Evolutionary conservation across 441 rosid genomes (phyloP), one percentile per base, ranked within the genome.

Genomic region (Gossypium gossypioides): DNA sequence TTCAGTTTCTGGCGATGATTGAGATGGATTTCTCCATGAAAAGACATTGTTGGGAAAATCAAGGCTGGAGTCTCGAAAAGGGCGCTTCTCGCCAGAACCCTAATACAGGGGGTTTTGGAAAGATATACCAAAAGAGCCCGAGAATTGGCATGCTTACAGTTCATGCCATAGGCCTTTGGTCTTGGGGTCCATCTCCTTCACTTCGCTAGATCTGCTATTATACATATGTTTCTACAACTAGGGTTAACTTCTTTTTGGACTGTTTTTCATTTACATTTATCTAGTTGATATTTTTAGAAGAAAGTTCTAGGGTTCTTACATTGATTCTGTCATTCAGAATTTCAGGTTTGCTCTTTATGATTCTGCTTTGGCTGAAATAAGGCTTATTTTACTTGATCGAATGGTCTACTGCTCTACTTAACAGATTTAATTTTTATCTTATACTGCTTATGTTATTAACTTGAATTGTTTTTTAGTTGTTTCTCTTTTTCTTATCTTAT

Each of bases 151-250:
- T 77, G 60, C 58, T 1, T 40, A 48, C 6, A 2, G 59, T 10
- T 60, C 46, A 80, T 81, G 84, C 81, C 87, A 85, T 85, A 83
- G 86, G 90, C 92, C 85, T 85, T 78, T 85, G 90, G 80, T 88
- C 72, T 69, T 37, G 87, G 84, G 72, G 62, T 57, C 46, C 78
- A 68, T 68, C 72, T 77, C 73, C 56, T 7, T 72, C 80, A 18
- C 58, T 62, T 71, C 46, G 69, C 60, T 25, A 48, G 80, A 76
- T 0, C 21, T 75, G 76, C n/a, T 34, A 54, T 63, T 63, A n/a
- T 4, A 60, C 65, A 21, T 22, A 4, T 69, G 70, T 52, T 71
- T 61, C 6, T 12, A n/a, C 40, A 2, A 56, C 42, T 37, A 21
- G 64, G 27, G 3, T 16, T 0, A 8, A 6, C 9, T 1, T 12